Percentiles rank a stretch among this genome's conserved stretches.
These are phyloP conservation scores for Dalechampia spathulata DNA, from an alignment of 441 rosid species.

Conservation along the genomic window DNA sequence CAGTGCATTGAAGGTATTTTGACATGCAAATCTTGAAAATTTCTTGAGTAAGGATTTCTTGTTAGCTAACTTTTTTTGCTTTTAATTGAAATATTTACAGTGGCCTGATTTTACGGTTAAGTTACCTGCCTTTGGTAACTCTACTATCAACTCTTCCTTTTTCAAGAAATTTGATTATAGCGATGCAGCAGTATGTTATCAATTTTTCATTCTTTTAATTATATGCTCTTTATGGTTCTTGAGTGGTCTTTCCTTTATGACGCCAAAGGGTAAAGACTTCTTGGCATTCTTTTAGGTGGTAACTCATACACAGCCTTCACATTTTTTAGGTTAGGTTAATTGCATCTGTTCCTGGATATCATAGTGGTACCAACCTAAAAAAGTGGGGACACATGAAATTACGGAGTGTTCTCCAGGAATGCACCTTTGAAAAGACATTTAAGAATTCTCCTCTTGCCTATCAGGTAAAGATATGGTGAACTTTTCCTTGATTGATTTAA, in stretches of 20 bases:
- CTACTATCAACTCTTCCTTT: slow-evolving; percentile 60
- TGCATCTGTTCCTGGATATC: slow-evolving; percentile 96
- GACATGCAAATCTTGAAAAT: neutral
- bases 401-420: slow-evolving; percentile 57
- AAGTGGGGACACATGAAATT: slow-evolving; percentile 98
- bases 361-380: slow-evolving; percentile 59
- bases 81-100: slow-evolving; percentile 24
- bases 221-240: neutral
- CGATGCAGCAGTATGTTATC: slow-evolving; percentile 43
- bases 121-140: slow-evolving; percentile 49
- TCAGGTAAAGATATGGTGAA: slow-evolving; percentile 46
- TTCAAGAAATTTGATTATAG: slow-evolving; percentile 81
- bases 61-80: neutral
- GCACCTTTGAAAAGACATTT: slow-evolving; percentile 63
- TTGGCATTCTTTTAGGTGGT: neutral
- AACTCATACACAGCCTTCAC: neutral
- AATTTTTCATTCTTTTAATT: neutral
- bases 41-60: neutral
- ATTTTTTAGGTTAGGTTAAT: slow-evolving; percentile 62
- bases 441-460: slow-evolving; percentile 69
- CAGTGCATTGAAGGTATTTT: slow-evolving; percentile 58
- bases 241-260: neutral
- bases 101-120: slow-evolving; percentile 73
- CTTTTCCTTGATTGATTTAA: neutral
- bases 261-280: neutral